phyloP scores from a whole-genome alignment of 805 yeast species.

The Hanseniaspora occidentalis region DNA sequence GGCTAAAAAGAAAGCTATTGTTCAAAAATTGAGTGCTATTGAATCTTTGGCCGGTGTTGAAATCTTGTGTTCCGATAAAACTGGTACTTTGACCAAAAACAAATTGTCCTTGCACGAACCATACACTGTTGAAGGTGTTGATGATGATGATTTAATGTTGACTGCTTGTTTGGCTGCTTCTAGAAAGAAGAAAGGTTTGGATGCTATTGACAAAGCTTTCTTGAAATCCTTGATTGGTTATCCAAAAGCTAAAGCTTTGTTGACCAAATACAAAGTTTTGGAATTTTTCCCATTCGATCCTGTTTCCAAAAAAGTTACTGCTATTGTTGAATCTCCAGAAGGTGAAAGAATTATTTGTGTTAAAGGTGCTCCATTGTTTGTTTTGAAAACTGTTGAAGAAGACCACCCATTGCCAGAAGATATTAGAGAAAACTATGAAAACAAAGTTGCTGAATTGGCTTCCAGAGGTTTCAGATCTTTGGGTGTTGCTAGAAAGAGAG shows the following conservation, averaged over 20 bases:
- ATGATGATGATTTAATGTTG: constrained; percentile 89
- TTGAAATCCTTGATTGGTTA: constrained; percentile 74
- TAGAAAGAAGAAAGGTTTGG: constrained; percentile 96
- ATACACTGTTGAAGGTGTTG: constrained; percentile 95
- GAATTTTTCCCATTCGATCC: constrained; percentile 98
- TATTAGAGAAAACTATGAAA: constrained; percentile 85
- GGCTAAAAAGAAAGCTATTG: constrained; percentile 95
- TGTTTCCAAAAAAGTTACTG: constrained; percentile 92
- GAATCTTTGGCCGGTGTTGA: constrained; percentile 97
- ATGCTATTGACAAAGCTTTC: constrained; percentile 96
- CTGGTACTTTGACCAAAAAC: constrained; percentile 97
- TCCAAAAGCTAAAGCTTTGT: constrained; percentile 88
- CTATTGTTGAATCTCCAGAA: constrained; percentile 89
- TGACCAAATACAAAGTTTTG: constrained; percentile 85
- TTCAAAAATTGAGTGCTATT: constrained; percentile 91
- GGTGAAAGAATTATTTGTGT: constrained; percentile 93
- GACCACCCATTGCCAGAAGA: constrained; percentile 95
- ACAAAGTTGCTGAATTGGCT: constrained; percentile 95
- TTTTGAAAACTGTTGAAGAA: constrained; percentile 91
- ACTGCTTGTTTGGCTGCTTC: constrained; percentile 97
- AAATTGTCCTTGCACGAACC: constrained; percentile 93
- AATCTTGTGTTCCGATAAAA: constrained; percentile 94
- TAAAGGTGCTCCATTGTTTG: constrained; percentile 97
- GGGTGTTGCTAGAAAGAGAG: constrained; percentile 98
- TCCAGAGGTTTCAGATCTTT: constrained; percentile 96